A percentile compares a stretch with the other conserved stretches of the same genome.
Evolutionary conservation across 768 basidiomycete species (phyloP).

Genomic region (Pulveroboletus sp.): DNA sequence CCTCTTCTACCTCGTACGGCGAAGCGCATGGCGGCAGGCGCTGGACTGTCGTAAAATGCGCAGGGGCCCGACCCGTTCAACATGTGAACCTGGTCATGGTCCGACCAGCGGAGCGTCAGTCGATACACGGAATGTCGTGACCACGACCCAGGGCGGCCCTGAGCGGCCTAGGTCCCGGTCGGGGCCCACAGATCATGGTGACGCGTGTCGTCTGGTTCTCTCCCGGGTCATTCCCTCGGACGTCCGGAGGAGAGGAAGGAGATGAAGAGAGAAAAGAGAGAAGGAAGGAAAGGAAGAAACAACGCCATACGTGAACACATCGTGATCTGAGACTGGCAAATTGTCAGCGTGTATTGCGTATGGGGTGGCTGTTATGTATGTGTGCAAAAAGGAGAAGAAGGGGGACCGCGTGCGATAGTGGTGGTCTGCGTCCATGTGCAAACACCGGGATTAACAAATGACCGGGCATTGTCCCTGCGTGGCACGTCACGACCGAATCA

Average conservation of each 20-base stretch:
- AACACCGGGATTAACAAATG: conserved; percentile 1
- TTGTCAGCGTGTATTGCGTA: conserved; percentile 1
- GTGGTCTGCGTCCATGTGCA: neutral
- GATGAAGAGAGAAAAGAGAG: too few species aligned
- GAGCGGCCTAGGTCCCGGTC: neutral
- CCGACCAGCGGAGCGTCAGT: neutral
- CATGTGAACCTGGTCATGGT: neutral
- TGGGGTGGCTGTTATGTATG: neutral
- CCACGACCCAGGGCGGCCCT: neutral
- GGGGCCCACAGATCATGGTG: neutral
- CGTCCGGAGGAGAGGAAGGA: conserved; percentile 9
- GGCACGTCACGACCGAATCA: conserved; percentile 1
- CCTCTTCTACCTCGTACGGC: neutral
- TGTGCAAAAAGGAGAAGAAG: neutral
- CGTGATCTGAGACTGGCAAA: neutral
- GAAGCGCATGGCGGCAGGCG: neutral
- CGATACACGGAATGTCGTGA: neutral
- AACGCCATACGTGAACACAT: conserved; percentile 6
- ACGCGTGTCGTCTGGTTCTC: neutral
- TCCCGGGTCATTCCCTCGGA: conserved; percentile 18
- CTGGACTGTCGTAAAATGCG: neutral
- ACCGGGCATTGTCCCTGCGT: neutral
- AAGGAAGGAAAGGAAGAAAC: too few species aligned
- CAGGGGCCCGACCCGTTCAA: neutral
- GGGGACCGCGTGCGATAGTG: too few species aligned